Evolutionary conservation across 768 basidiomycete genomes (phyloP).

Genomic region (Naganishia randhawae): DNA sequence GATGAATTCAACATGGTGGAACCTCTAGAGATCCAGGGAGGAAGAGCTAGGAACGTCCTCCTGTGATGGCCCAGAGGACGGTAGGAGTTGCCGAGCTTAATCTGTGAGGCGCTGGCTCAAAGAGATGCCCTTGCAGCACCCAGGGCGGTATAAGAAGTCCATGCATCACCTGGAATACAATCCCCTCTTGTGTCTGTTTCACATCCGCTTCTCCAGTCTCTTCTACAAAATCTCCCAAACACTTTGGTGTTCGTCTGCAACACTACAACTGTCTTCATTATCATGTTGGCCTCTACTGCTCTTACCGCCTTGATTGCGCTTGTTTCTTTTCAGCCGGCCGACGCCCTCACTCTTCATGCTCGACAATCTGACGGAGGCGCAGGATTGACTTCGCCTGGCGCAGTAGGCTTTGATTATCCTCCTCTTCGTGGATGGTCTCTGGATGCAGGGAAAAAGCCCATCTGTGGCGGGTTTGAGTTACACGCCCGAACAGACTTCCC

Average conservation of each 20-base stretch:
- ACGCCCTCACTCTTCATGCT: slow-evolving; percentile 4
- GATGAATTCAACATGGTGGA: not conserved
- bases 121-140: not conserved
- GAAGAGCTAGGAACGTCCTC: not conserved
- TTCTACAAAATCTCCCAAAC: not conserved
- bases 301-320: not conserved
- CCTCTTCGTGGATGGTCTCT: slow-evolving; percentile 12
- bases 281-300: not conserved
- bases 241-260: not conserved
- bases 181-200: not conserved
- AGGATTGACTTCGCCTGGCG: slow-evolving; percentile 7
- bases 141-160: not conserved
- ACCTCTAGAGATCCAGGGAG: not conserved
- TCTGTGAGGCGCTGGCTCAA: not conserved
- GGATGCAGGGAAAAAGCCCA: slow-evolving; percentile 14
- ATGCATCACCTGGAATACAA: not conserved
- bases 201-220: not conserved
- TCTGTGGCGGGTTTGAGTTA: slow-evolving; percentile 15
- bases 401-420: slow-evolving; percentile 12
- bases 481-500: slow-evolving; percentile 18
- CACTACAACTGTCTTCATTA: not conserved
- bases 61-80: not conserved
- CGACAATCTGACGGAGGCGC: slow-evolving; percentile 13
- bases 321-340: not conserved
- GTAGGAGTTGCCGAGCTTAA: not conserved